Base-by-base conservation (phyloP, 176 grass and related monocot genomes). In the Carex myosuroides region DNA sequence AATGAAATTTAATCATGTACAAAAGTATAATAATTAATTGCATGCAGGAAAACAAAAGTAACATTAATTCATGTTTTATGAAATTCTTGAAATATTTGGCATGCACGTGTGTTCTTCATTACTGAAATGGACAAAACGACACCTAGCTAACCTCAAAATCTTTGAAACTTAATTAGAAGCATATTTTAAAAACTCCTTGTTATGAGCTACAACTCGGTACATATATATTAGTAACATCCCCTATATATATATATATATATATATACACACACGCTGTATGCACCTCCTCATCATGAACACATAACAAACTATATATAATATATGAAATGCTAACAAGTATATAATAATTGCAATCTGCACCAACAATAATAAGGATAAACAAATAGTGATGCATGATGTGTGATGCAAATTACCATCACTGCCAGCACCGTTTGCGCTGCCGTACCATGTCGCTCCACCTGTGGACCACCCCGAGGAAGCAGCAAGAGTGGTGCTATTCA, bases 401-500 rank as follows among this genome's bases (percentile, higher is more conserved):
- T 62, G 39, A 29, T 29, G 29, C 29, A 29, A 76, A n/a, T 77
- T 79, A 93, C 92, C 92, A 52, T 97, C 92, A 22, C 92, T 94
- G 20, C 94, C 94, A 18, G 91, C 92, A 81, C 94, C 92, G 52
- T 90, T 57, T 8, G 94, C 88, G 6, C 88, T 71, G 30, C 94
- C 94, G 74, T 97, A 97, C 61, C 93, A 97, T 24, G 94, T 97
- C 35, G 94, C 92, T 30, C 92, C 90, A 59, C 82, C 94, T 2
- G 83, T 50, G 50, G 86, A 52, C 94, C 94, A 97, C 22, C 78
- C 79, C 1, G 81, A 85, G 59, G 79, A 61, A 52, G 48, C 48
- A 55, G 65, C 86, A 21, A 72, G 26, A 8, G 8, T 46, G 6
- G 60, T 14, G 79, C 10, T 64, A 67, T 74, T 87, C 37, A 67